Conservation (phyloP, 805 yeast species). For the Wickerhamiella azymoides region DNA sequence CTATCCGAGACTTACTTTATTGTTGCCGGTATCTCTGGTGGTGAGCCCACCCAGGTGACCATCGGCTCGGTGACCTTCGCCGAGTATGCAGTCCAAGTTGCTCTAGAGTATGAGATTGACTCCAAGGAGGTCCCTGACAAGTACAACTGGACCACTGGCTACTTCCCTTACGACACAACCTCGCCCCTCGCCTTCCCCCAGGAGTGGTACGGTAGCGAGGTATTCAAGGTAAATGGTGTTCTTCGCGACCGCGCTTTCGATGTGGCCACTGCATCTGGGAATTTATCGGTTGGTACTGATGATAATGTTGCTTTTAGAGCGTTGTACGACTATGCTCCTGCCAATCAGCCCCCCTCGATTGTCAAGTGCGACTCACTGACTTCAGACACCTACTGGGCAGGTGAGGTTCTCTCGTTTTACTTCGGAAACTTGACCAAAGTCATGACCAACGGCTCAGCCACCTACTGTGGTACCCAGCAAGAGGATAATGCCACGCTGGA, state of each 20-base stretch:
- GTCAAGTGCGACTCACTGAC: slow-evolving; percentile 47
- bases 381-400: slow-evolving; percentile 47
- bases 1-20: slow-evolving; percentile 46
- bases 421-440: slow-evolving; percentile 35
- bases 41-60: slow-evolving; percentile 41
- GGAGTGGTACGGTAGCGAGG: slow-evolving; percentile 48
- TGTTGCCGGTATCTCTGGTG: slow-evolving; percentile 55
- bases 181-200: slow-evolving; percentile 38
- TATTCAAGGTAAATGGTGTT: slow-evolving; percentile 45
- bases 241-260: slow-evolving; percentile 45
- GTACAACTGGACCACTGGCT: no score
- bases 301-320: slow-evolving; percentile 30
- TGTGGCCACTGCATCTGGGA: slow-evolving; percentile 34
- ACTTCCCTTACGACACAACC: neutral
- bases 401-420: slow-evolving; percentile 37
- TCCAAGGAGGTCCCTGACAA: slow-evolving; percentile 29
- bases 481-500: slow-evolving; percentile 57
- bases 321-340: slow-evolving; percentile 37
- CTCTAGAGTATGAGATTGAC: slow-evolving; percentile 44
- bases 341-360: slow-evolving; percentile 34
- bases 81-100: slow-evolving; percentile 48
- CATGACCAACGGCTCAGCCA: slow-evolving; percentile 45
- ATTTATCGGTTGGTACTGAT: slow-evolving; percentile 34
- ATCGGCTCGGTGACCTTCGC: slow-evolving; percentile 49
- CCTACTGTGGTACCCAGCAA: slow-evolving; percentile 49